These are phyloP conservation scores for Athelia psychrophila DNA, from an alignment of 1,284 basidiomycete genomes.

Conservation along the genomic window DNA sequence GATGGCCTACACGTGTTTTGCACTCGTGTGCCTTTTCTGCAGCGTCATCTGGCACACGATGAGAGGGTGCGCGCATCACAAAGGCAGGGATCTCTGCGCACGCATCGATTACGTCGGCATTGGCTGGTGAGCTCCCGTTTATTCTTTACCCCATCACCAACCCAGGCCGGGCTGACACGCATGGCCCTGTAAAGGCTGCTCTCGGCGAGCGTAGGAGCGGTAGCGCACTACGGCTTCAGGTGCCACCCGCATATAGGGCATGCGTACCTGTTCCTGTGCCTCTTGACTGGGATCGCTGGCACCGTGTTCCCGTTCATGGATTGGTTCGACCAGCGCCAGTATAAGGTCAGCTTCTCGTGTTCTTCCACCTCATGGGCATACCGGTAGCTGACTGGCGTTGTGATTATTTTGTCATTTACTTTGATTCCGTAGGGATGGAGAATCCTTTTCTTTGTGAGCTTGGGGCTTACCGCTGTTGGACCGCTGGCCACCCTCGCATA, in stretches of 20 bases:
- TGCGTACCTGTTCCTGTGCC: slow-evolving; percentile 61
- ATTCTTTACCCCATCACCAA: no score
- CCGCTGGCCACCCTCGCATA: slow-evolving; percentile 68
- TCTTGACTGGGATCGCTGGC: slow-evolving; percentile 69
- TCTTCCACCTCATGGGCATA: no score
- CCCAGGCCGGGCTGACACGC: background rate
- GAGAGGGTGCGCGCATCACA: slow-evolving; percentile 73
- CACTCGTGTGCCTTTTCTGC: slow-evolving; percentile 68
- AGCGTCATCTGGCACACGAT: slow-evolving; percentile 84
- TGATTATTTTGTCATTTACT: no score
- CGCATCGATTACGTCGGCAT: slow-evolving; percentile 83
- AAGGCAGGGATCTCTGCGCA: slow-evolving; percentile 74
- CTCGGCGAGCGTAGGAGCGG: slow-evolving; percentile 64
- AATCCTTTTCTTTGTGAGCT: slow-evolving; percentile 78
- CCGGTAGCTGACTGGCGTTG: no score
- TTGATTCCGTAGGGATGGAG: slow-evolving; percentile 61
- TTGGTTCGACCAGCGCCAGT: slow-evolving; percentile 84
- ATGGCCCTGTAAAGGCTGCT: slow-evolving; percentile 59
- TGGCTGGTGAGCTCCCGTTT: slow-evolving; percentile 54
- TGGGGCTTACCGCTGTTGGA: slow-evolving; percentile 64
- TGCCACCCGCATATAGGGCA: slow-evolving; percentile 51
- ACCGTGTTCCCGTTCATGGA: slow-evolving; percentile 82
- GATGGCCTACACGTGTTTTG: slow-evolving; percentile 62
- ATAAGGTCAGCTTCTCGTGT: slow-evolving; percentile 53
- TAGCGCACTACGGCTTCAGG: slow-evolving; percentile 75